Conservation (phyloP, 78 protist species). For the Dictyostelium capitatum region DNA sequence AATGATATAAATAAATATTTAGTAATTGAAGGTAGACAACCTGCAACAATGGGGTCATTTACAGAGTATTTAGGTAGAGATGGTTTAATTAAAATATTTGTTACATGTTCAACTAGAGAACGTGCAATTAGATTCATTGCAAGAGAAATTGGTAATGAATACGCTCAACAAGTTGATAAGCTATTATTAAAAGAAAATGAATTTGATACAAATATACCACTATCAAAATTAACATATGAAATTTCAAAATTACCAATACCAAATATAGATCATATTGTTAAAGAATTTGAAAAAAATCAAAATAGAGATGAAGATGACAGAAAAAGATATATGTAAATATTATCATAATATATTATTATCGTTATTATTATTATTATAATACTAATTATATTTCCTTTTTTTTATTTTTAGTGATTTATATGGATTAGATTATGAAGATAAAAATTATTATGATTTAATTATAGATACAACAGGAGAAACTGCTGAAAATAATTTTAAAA, state of each 20-base stretch:
- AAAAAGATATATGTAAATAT: conserved; percentile 69
- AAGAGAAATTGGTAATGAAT: conserved; percentile 38
- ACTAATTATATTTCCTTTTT: background rate
- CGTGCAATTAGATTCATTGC: conserved; percentile 43
- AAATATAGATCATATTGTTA: conserved; percentile 5
- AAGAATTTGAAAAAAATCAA: conserved; percentile 51
- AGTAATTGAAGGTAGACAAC: conserved; percentile 75
- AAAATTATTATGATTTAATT: conserved; percentile 32
- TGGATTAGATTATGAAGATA: conserved; percentile 63
- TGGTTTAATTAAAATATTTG: conserved; percentile 39
- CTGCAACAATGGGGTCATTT: conserved; percentile 38
- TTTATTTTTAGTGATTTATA: background rate
- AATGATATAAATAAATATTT: conserved; percentile 20
- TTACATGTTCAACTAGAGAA: conserved; percentile 33
- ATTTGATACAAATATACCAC: background rate
- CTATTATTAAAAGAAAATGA: background rate
- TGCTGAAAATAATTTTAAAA: conserved; percentile 25
- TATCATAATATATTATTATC: background rate
- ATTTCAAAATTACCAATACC: conserved; percentile 49
- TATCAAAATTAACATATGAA: conserved; percentile 7
- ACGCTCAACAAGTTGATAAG: background rate
- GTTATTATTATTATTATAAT: background rate
- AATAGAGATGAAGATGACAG: conserved; percentile 70
- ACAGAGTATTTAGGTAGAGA: background rate
- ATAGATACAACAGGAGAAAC: conserved; percentile 50